Percentiles rank a stretch among this genome's conserved stretches.
Evolutionary conservation across 495 filamentous ascomycete genomes (phyloP).

Genomic region (Talaromyces stipitatus): DNA sequence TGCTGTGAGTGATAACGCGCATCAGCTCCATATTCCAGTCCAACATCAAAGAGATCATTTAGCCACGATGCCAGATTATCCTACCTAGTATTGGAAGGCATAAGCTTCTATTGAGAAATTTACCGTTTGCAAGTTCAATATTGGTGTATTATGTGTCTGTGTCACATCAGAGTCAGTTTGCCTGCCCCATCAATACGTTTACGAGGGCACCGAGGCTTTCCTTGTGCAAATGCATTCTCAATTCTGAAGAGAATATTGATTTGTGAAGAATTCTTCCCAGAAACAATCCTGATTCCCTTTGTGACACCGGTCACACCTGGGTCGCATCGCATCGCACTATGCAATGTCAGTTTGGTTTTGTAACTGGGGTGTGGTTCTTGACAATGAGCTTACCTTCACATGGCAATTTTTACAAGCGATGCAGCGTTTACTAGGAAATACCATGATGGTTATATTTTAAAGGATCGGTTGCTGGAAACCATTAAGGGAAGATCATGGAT

Average conservation of each 20-base stretch:
- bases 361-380: not conserved
- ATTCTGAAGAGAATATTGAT: constrained; percentile 18
- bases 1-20: constrained; percentile 11
- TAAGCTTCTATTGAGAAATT: constrained; percentile 5
- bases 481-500: no score
- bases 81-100: constrained; percentile 10
- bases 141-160: not conserved
- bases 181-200: not conserved
- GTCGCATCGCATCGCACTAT: constrained; percentile 18
- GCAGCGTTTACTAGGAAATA: constrained; percentile 10
- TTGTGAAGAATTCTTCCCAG: constrained; percentile 15
- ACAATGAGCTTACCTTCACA: constrained; percentile 6
- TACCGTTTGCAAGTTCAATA: not conserved
- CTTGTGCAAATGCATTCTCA: constrained; percentile 26
- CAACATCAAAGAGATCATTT: constrained; percentile 13
- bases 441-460: constrained; percentile 2
- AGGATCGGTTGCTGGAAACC: not conserved
- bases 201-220: constrained; percentile 19
- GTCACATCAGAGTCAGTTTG: not conserved
- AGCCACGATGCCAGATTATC: constrained; percentile 6
- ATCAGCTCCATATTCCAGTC: constrained; percentile 14
- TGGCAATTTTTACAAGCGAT: constrained; percentile 9
- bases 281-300: constrained; percentile 18
- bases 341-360: not conserved
- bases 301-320: constrained; percentile 17